Percentiles rank a stretch among this genome's conserved stretches.
Conservation (phyloP, 306 rosid species). For the Prunus salicina region DNA sequence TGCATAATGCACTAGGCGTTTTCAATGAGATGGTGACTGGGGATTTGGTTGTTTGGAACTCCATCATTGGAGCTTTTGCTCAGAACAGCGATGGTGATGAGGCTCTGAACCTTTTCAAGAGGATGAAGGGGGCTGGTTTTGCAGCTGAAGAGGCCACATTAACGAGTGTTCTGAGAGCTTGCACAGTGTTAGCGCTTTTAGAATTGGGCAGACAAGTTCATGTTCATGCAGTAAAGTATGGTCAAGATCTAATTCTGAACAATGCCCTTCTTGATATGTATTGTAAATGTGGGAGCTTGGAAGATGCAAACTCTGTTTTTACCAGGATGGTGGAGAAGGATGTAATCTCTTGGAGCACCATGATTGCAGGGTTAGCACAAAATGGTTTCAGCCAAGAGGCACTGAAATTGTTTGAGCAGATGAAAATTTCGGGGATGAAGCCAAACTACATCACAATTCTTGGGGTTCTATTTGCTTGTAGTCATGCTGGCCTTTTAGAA, state of each 20-base stretch:
- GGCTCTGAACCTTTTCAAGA: constrained; percentile 61
- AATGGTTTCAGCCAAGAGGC: constrained; percentile 82
- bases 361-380: constrained; percentile 88
- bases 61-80: constrained; percentile 79
- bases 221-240: constrained; percentile 71
- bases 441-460: constrained; percentile 77
- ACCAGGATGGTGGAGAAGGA: constrained; percentile 61
- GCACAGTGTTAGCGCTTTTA: constrained; percentile 59
- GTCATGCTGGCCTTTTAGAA: constrained; percentile 84
- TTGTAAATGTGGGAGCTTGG: constrained; percentile 82
- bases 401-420: constrained; percentile 56
- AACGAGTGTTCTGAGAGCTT: constrained; percentile 81
- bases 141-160: constrained; percentile 58
- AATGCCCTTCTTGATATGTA: constrained; percentile 90
- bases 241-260: constrained; percentile 68
- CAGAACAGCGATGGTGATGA: constrained; percentile 81
- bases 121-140: constrained; percentile 65
- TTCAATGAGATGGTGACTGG: constrained; percentile 67
- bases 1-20: constrained; percentile 45
- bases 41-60: constrained; percentile 82
- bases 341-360: constrained; percentile 91
- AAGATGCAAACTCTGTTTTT: constrained; percentile 66
- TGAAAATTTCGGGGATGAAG: constrained; percentile 58
- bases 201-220: constrained; percentile 83
- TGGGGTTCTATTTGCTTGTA: constrained; percentile 90